Base-by-base conservation (phyloP, 768 basidiomycete genomes). In the Rossbeevera mucosa region DNA sequence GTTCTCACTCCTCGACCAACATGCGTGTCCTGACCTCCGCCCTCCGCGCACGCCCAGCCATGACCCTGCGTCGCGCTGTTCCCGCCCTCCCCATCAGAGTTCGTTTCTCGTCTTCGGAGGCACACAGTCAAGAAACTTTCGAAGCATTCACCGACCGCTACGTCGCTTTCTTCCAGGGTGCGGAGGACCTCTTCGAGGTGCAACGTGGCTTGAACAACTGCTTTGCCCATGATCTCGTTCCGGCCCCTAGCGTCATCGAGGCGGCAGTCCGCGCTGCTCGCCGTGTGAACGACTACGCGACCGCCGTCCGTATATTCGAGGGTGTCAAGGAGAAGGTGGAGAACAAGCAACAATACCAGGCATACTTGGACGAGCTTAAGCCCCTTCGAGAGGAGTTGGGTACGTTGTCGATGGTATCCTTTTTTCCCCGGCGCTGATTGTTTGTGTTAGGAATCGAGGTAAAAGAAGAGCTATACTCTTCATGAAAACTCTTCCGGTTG, bases 171-270 rank as follows among this genome's bases (percentile, higher is more conserved):
- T 99, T 99, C 81, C 74, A 89, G 66, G 79, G 82, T 51, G 93
- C 92, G 45, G 85, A 93, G 66, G 96, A 99, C 75, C 81, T 97
- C 52, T 99, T 99, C 68, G 96, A 99, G 78, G 88, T 99, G 58
- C 95, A 99, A 74, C 91, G 96, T 47, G 96, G 96, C 33, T 78
- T 99, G 64, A 98, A 99, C 80, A 99, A 99, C 80, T 97, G 94
- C 77, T 99, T 99, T 70, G 91, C 96, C 2, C 95, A 98, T 71
- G 96, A 99, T 72, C 82, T 96, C 57, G 94, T 96, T 13, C 93
- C 93, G 5, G 81, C 90, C 2, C 81, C 91, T 24, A 69, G 76
- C 50, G 91, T 95, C 62, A 74, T 94, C 50, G 91, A 94, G 74
- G 88, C 91, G 57, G 92, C 92, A 24, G 75, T 94, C 56, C 82